Percentiles rank a stretch among this genome's conserved stretches.
Conservation (phyloP, 2,329 filamentous ascomycete genomes). For the Colletotrichum sojae region DNA sequence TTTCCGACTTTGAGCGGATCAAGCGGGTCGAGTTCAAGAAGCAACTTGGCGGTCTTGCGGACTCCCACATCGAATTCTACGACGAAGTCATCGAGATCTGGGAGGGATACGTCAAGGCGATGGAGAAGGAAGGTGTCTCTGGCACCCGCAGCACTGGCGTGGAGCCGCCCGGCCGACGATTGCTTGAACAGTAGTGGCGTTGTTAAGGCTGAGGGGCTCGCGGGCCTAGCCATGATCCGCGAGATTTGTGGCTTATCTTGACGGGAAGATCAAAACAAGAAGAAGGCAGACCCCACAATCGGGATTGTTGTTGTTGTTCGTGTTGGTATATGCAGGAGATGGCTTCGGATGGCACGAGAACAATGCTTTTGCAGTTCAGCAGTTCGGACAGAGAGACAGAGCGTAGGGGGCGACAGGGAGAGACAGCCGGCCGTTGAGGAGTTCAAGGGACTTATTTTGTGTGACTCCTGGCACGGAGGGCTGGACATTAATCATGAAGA, state of each 20-base stretch:
- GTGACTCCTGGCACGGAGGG: constrained; percentile 8
- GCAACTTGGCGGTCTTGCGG: constrained; percentile 85
- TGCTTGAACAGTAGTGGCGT: constrained; percentile 24
- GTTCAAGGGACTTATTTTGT: constrained; percentile 1
- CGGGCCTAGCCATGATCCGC: too few relatives aligned
- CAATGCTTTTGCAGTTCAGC: constrained; percentile 8
- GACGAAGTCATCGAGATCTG: constrained; percentile 83
- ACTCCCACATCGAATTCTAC: constrained; percentile 91
- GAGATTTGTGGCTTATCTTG: background rate
- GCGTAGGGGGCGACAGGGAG: background rate
- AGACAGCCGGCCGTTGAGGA: background rate
- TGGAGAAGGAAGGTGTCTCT: constrained; percentile 76
- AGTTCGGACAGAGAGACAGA: constrained; percentile 6
- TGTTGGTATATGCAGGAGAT: constrained; percentile 19
- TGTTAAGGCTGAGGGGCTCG: background rate
- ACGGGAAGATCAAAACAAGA: background rate
- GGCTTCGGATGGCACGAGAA: constrained; percentile 16
- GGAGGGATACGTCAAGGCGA: constrained; percentile 91
- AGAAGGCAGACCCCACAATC: background rate
- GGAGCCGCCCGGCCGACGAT: constrained; percentile 38
- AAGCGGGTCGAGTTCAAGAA: constrained; percentile 93
- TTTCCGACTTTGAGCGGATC: constrained; percentile 95
- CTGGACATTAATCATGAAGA: constrained; percentile 26
- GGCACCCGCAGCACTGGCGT: constrained; percentile 33
- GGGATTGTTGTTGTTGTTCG: constrained; percentile 8